Base-by-base conservation (phyloP, 2,329 filamentous ascomycete genomes). In the Nothophoma quercina region DNA sequence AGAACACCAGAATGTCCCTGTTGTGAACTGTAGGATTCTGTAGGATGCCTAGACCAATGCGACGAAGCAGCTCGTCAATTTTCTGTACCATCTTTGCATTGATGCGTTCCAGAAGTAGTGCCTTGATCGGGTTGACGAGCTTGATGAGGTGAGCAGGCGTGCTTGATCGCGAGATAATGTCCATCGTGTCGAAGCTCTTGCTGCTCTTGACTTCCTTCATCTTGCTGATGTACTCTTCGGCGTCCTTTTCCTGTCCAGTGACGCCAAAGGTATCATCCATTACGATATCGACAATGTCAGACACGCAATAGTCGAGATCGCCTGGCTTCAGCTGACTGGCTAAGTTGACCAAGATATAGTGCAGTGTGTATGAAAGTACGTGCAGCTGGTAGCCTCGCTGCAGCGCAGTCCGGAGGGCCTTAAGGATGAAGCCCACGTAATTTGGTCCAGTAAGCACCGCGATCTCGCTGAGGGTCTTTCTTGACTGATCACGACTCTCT, bases 121-220 rank as follows among this genome's bases (percentile, higher is more conserved):
- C 81, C 65, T 90, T 89, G 38, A 98, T 79, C 1, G 95, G 96
- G 45, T 82, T 82, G 42, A 97, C 82, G 4, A 99, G 84, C 41
- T 88, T 85, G 39, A 88, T 86, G 5, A 98, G 82, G 50, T 87
- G 85, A 43, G 77, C 80, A 19, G 97, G 81, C 1, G 92, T 93
- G 1, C 91, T 88, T 39, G 88, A 92, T 67, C 88, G 90, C 21
- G 95, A 89, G 59, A 98, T 82, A 13, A 98, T 81, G 73, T 98
- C 93, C 88, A 98, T 96, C 0, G 95, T 96, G 70, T 99, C 96
- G 67, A 93, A 96, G 70, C 93, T 97, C 80, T 98, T 99, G 80
- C 90, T 97, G 74, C 90, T 95, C 79, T 96, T 98, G 50, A 99
- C 88, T 76, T 99, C 95, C 75, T 96, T 96, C 88, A 96, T 97